These are phyloP conservation scores for Entonaema liquescens DNA, from an alignment of 495 filamentous ascomycete species.

Conservation along the genomic window DNA sequence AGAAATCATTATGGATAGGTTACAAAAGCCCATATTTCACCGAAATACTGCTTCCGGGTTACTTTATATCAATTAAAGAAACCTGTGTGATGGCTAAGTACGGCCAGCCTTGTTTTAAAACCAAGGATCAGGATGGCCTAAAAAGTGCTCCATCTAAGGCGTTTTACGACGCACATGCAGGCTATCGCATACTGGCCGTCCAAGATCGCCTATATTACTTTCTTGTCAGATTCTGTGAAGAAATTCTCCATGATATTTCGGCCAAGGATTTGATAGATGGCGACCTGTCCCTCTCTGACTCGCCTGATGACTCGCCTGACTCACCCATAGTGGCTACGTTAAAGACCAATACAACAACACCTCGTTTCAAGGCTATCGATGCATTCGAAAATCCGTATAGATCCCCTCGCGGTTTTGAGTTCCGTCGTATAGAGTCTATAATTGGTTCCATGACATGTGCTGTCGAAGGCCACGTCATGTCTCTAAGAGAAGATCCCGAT, in stretches of 20 bases:
- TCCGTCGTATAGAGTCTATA: slow-evolving; percentile 51
- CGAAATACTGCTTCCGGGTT: slow-evolving; percentile 48
- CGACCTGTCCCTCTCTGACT: slow-evolving; percentile 20
- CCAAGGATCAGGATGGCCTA: neutral
- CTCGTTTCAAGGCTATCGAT: slow-evolving; percentile 41
- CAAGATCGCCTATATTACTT: slow-evolving; percentile 57
- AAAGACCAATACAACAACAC: slow-evolving; percentile 13
- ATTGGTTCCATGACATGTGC: slow-evolving; percentile 49
- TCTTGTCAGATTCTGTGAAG: slow-evolving; percentile 50
- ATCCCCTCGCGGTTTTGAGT: slow-evolving; percentile 51
- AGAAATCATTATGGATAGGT: slow-evolving; percentile 45
- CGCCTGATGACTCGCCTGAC: slow-evolving; percentile 17
- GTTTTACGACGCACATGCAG: slow-evolving; percentile 49
- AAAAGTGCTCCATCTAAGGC: neutral
- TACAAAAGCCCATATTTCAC: slow-evolving; percentile 15
- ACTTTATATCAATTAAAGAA: slow-evolving; percentile 56
- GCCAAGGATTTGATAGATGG: slow-evolving; percentile 1
- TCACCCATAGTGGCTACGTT: slow-evolving; percentile 46
- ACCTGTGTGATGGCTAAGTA: slow-evolving; percentile 49
- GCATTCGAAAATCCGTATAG: slow-evolving; percentile 58
- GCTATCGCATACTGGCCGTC: slow-evolving; percentile 56
- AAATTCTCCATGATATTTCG: slow-evolving; percentile 57
- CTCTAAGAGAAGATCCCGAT: slow-evolving; percentile 63
- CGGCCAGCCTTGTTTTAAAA: slow-evolving; percentile 54
- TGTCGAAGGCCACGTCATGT: slow-evolving; percentile 61